Evolutionary conservation across 2,329 filamentous ascomycete species (phyloP).

Genomic region (Ophidiomyces ophidiicola): DNA sequence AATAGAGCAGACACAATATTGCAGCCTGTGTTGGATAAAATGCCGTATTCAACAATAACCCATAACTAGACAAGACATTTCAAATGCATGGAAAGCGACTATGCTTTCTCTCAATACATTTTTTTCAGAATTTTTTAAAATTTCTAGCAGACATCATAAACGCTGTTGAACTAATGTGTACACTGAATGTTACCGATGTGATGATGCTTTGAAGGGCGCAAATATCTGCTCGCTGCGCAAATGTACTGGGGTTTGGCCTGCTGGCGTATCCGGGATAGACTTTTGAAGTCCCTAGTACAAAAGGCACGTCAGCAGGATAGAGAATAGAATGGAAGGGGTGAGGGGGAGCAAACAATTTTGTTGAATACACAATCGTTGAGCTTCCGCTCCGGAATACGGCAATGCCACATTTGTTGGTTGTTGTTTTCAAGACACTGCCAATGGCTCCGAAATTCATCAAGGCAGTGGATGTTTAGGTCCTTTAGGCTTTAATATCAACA

Average conservation of each 20-base stretch:
- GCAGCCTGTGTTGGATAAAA: too few species aligned
- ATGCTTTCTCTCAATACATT: too few species aligned
- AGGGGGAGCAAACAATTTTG: constrained; percentile 56
- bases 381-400: constrained; percentile 72
- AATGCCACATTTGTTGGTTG: constrained; percentile 97
- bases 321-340: not conserved
- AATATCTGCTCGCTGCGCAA: constrained; percentile 46
- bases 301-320: constrained; percentile 8
- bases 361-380: constrained; percentile 93
- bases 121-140: too few species aligned
- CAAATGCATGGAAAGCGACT: too few species aligned
- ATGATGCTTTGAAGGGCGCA: constrained; percentile 21
- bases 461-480: constrained; percentile 90
- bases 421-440: constrained; percentile 94
- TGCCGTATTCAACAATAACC: too few species aligned
- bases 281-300: constrained; percentile 61
- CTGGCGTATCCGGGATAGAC: constrained; percentile 60
- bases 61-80: too few species aligned
- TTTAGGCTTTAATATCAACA: constrained; percentile 51
- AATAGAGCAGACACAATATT: too few species aligned
- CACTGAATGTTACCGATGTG: constrained; percentile 1
- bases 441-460: constrained; percentile 81
- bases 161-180: not conserved
- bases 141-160: too few species aligned
- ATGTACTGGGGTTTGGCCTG: constrained; percentile 60